These are phyloP conservation scores for Calonectria naviculata DNA, from an alignment of 2,329 filamentous ascomycete genomes.

Conservation along the genomic window DNA sequence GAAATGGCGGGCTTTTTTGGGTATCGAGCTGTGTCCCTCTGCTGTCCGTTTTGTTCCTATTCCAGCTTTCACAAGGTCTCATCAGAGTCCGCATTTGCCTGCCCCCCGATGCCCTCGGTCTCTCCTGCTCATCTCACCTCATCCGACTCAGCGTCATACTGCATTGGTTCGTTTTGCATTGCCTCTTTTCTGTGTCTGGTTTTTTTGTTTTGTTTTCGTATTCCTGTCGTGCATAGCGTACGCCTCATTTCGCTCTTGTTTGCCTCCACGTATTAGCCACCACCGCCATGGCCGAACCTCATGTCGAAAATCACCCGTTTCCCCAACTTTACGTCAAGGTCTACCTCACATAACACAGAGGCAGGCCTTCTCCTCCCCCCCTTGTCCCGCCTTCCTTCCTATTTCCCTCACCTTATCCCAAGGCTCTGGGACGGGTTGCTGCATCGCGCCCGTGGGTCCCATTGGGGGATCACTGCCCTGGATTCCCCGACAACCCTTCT, in stretches of 20 bases:
- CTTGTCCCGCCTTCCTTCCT: conserved; percentile 15
- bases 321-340: conserved; percentile 15
- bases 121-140: conserved; percentile 10
- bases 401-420: conserved; percentile 26
- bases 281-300: not conserved
- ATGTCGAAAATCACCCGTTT: conserved; percentile 13
- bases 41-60: not conserved
- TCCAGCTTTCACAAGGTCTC: not conserved
- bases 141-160: not conserved
- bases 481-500: conserved; percentile 14
- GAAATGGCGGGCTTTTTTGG: not conserved
- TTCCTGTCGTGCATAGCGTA: not conserved
- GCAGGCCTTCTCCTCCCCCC: conserved; percentile 5
- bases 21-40: conserved; percentile 10
- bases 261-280: not conserved
- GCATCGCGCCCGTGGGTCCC: conserved; percentile 16
- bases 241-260: not conserved
- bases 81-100: not conserved
- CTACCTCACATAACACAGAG: not conserved
- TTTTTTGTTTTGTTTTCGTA: not conserved
- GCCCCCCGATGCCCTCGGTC: not conserved
- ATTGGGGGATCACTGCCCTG: conserved; percentile 10
- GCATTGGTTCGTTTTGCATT: conserved; percentile 6
- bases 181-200: too few species aligned
- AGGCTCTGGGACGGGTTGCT: conserved; percentile 24